These are phyloP conservation scores for Penicillium turbatum DNA, from an alignment of 495 filamentous ascomycete genomes.

Conservation along the genomic window DNA sequence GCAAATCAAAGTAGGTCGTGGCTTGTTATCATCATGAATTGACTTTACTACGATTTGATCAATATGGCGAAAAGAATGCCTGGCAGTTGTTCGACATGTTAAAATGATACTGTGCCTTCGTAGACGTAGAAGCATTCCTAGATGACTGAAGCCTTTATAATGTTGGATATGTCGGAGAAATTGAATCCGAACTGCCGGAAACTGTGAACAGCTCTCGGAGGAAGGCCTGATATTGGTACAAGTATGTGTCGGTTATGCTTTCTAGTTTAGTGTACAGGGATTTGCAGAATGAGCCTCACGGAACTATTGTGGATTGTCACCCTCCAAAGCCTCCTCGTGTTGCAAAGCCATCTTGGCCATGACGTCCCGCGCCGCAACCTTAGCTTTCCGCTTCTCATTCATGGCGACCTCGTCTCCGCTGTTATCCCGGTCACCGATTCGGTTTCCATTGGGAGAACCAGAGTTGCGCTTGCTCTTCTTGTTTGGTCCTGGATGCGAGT, in stretches of 20 bases:
- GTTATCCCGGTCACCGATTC: neutral
- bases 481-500: neutral
- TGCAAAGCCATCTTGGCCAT: conserved; percentile 41
- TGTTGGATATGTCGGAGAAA: no score
- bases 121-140: no score
- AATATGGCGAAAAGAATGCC: no score
- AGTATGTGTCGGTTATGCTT: neutral
- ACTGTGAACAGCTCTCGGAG: no score
- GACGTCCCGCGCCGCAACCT: conserved; percentile 34
- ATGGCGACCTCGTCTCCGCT: conserved; percentile 3
- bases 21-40: no score
- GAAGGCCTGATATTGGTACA: neutral
- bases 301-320: conserved; percentile 21
- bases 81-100: no score
- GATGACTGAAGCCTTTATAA: no score
- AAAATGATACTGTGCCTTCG: no score
- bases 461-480: conserved; percentile 8
- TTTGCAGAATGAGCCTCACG: neutral
- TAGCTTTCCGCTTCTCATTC: conserved; percentile 37
- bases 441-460: neutral
- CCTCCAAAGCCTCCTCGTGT: conserved; percentile 45
- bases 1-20: neutral
- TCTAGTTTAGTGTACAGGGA: neutral
- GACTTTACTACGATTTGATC: no score
- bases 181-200: no score